Evolutionary conservation across 208 protist genomes (phyloP).

Genomic region (Acanthamoeba royreba): DNA sequence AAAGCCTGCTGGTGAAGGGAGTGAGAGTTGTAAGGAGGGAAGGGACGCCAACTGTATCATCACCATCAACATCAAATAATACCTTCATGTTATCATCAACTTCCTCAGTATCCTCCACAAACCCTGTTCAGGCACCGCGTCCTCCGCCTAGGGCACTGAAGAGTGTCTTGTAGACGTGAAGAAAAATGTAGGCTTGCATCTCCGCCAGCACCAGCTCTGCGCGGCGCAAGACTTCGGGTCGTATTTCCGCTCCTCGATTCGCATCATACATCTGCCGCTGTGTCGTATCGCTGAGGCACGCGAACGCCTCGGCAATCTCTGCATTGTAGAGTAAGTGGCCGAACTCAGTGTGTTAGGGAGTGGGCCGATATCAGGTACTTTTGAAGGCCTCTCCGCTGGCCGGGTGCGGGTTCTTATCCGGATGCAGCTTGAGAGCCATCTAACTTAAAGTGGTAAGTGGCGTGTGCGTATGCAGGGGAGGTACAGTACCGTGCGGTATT

Average conservation of each 20-base stretch:
- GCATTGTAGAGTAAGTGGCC: no score
- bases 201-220: neutral
- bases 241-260: neutral
- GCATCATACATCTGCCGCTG: neutral
- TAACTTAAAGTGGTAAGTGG: no score
- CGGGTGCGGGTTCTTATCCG: neutral
- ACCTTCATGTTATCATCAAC: no score
- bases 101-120: no score
- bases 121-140: no score
- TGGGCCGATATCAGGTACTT: no score
- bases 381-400: neutral
- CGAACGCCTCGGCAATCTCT: neutral
- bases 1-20: no score
- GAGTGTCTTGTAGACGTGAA: neutral
- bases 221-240: neutral
- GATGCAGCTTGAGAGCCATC: neutral
- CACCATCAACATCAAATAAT: no score
- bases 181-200: neutral
- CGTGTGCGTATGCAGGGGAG: neutral
- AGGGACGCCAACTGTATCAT: no score
- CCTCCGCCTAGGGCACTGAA: neutral
- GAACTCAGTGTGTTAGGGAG: no score
- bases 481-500: neutral
- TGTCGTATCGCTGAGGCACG: neutral
- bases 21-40: no score